Base-by-base conservation (phyloP, 768 basidiomycete species). In the Xerocomellus chrysenteron region DNA sequence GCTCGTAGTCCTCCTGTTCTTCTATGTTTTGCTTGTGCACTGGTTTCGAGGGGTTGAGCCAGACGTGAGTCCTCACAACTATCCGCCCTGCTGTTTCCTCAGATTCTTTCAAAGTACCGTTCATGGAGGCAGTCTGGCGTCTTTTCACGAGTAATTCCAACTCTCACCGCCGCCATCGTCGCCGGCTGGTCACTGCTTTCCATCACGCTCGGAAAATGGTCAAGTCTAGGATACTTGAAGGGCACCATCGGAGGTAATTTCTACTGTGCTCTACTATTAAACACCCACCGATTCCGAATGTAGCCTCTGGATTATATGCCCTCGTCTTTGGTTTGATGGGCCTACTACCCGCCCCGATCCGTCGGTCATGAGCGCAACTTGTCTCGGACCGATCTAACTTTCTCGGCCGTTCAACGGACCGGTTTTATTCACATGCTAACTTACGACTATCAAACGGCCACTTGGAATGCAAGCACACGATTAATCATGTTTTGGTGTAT, bases 241-340 rank as follows among this genome's bases (percentile, higher is more conserved):
- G 86, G 88, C 3, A 69, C 79, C 8, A 75, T 89, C 46, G 90
- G 82, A 60, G 83, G 88, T 87, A 64, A 52, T 71, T 40, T 58
- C 37, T 43, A 16, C 30, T 33, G 21, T 45, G 3, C 10, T 52
- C 14, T 41, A 1, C 13, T n/a, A 10, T 45, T 0, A 39, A 32
- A 52, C 42, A 30, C 13, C 28, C 40, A 43, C 56, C 33, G 52
- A 63, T 57, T n/a, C 39, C 14, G 19, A 47, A 42, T 45, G 5
- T 62, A 92, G 89, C 86, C 12, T 84, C 82, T 12, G 86, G 84
- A 11, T 68, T 89, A 45, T 92, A 91, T 61, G 82, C 83, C 9
- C 76, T 90, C 41, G 75, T 75, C 19, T 88, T 92, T 65, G 90
- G 90, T n/a, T 69, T 90, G 36, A 79, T 92, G 54, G 90, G 88